A percentile compares a stretch with the other conserved stretches of the same genome.
Conservation (phyloP, 192 early-diverging fungal genomes). For the Linnemannia zychae region DNA sequence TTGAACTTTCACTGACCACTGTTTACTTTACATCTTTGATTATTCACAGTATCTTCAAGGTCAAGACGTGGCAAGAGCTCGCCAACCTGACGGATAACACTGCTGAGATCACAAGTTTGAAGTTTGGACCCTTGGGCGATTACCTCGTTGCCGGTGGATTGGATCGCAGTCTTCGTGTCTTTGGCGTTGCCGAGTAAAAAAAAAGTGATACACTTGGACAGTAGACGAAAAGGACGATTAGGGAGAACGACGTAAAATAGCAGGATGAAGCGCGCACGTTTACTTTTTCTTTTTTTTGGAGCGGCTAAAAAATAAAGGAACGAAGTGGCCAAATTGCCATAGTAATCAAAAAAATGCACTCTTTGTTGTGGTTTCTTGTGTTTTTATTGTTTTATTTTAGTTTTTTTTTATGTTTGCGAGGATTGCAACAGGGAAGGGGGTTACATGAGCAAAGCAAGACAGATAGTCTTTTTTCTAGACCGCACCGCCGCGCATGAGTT, state of each 20-base stretch:
- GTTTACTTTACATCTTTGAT: too few relatives aligned
- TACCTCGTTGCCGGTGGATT: constrained; percentile 64
- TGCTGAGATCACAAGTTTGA: constrained; percentile 67
- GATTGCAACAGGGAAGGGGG: background rate
- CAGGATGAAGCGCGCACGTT: too few relatives aligned
- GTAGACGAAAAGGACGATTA: background rate
- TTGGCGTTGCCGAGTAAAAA: constrained; percentile 54
- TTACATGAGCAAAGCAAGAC: background rate
- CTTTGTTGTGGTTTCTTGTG: too few relatives aligned
- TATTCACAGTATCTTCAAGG: constrained; percentile 71
- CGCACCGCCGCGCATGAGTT: constrained; percentile 38
- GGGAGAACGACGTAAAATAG: too few relatives aligned
- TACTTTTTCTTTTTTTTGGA: background rate
- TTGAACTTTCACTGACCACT: too few relatives aligned
- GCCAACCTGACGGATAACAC: constrained; percentile 64
- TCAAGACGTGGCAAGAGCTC: constrained; percentile 75
- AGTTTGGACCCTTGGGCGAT: constrained; percentile 71
- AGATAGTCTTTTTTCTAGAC: background rate
- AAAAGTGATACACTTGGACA: background rate
- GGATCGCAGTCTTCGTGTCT: constrained; percentile 72
- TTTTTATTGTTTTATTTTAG: too few relatives aligned
- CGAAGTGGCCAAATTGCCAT: too few relatives aligned
- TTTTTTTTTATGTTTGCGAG: background rate
- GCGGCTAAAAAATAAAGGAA: background rate
- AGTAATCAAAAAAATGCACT: too few relatives aligned